A percentile compares a stretch with the other conserved stretches of the same genome.
Evolutionary conservation across 495 filamentous ascomycete genomes (phyloP).

Genomic region (Corynascus novoguineensis): DNA sequence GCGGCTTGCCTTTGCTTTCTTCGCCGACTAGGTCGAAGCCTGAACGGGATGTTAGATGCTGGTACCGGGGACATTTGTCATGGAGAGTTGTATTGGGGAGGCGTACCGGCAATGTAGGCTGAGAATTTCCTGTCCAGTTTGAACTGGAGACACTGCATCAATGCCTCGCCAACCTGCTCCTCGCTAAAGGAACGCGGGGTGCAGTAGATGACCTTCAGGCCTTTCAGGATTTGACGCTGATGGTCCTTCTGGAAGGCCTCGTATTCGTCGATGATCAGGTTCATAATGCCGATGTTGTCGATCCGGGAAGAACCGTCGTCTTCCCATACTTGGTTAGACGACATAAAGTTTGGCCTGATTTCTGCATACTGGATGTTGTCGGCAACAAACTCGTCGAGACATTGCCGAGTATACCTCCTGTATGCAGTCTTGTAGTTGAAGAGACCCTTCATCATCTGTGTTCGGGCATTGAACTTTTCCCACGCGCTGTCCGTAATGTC

Average conservation of each 20-base stretch:
- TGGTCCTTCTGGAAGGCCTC: conserved; percentile 39
- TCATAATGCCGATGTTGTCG: conserved; percentile 45
- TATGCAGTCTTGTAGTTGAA: conserved; percentile 53
- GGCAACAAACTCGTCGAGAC: conserved; percentile 45
- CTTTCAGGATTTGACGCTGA: conserved; percentile 28
- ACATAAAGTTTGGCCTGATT: conserved; percentile 54
- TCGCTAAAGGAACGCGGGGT: conserved; percentile 52
- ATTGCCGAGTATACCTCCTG: conserved; percentile 40
- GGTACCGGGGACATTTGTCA: neutral
- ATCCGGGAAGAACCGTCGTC: conserved; percentile 40
- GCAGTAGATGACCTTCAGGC: conserved; percentile 51
- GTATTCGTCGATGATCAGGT: conserved; percentile 47
- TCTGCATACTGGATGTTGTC: conserved; percentile 56
- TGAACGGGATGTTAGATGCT: conserved; percentile 7
- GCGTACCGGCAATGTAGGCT: conserved; percentile 58
- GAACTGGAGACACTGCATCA: conserved; percentile 72
- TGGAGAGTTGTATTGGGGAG: neutral
- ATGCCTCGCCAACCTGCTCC: conserved; percentile 54
- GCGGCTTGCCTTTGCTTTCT: conserved; percentile 65
- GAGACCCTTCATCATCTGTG: conserved; percentile 57
- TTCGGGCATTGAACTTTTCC: conserved; percentile 50
- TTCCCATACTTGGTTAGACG: conserved; percentile 45
- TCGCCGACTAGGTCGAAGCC: conserved; percentile 89
- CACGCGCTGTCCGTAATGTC: conserved; percentile 39
- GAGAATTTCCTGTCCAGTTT: conserved; percentile 70